phyloP scores from a whole-genome alignment of 1,284 basidiomycete genomes.

The Malassezia pachydermatis region DNA sequence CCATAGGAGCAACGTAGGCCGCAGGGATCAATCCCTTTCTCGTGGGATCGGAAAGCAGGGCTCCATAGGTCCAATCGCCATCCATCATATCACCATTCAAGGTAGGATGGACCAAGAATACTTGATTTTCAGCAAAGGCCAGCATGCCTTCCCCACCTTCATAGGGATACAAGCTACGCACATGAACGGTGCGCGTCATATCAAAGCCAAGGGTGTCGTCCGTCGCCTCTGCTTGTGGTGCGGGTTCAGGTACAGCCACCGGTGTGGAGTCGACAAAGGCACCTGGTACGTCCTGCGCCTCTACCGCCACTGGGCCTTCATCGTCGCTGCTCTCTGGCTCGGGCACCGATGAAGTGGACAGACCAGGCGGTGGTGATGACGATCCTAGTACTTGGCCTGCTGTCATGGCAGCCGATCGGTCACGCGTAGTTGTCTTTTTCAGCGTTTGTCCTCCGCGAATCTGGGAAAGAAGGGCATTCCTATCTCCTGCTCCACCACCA shows the following conservation, averaged over 20 bases:
- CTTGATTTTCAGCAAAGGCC: constrained; percentile 68
- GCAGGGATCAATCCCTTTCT: constrained; percentile 81
- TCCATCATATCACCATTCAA: constrained; percentile 55
- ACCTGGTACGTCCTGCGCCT: constrained; percentile 16
- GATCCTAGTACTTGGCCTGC: constrained; percentile 69
- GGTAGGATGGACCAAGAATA: constrained; percentile 71
- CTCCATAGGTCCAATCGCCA: constrained; percentile 80
- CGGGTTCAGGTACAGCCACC: constrained; percentile 3
- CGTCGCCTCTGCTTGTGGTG: constrained; percentile 15
- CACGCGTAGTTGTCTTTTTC: constrained; percentile 69
- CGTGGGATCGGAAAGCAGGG: constrained; percentile 56
- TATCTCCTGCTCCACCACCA: constrained; percentile 50
- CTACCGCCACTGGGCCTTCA: constrained; percentile 20
- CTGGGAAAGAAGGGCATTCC: constrained; percentile 63
- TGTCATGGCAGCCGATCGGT: constrained; percentile 62
- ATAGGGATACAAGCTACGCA: constrained; percentile 59
- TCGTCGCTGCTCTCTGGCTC: constrained; percentile 51
- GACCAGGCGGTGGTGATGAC: constrained; percentile 56
- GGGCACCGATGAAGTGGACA: constrained; percentile 36
- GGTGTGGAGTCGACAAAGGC: constrained; percentile 10
- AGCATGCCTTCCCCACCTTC: constrained; percentile 73
- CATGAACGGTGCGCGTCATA: constrained; percentile 53
- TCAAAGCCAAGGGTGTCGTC: constrained; percentile 67
- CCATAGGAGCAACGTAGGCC: constrained; percentile 55
- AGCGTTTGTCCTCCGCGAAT: constrained; percentile 72